Base-by-base conservation (phyloP, 495 filamentous ascomycete species). In the Penicillium robsamsonii region DNA sequence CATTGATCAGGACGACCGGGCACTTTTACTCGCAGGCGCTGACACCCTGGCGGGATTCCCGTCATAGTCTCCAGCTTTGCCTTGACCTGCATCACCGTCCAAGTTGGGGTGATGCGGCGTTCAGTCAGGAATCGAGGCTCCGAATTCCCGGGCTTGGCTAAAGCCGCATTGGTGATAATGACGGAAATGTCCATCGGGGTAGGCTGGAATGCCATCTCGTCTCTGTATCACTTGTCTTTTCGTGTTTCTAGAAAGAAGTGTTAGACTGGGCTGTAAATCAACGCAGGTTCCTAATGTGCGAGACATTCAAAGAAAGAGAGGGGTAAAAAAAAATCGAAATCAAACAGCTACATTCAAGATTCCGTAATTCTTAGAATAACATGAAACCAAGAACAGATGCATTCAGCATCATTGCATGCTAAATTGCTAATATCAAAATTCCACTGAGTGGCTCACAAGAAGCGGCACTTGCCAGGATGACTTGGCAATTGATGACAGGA, bases 61-160 rank as follows among this genome's bases (percentile, higher is more conserved):
- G 94, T 98, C 75, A 98, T 84, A 57, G 92, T 88, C 68, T 97
- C 92, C 42, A 98, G 84, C 73, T 96, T 96, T 22, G 78, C 72
- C 73, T 96, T 97, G 53, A 97, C 80, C 64, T 91, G 87, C 30
- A 82, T 71, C 63, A 98, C 88, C 55, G 87, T 88, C 94, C 95
- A 98, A 63, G 92, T 89, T 3, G 93, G 92, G 9, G 89, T 91
- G 69, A 97, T 83, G 60, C 94, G 88, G 47, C 93, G 87, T 67
- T 98, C 94, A 33, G 90, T 89, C 29, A 76, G 62, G 30, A 91
- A 82, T 69, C 86, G 87, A 29, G 91, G 85, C 56, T 96, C 81
- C 53, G 87, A 82, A 33, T 93, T 79, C 60, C 90, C 86, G 22
- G 82, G 77, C 66, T 84, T 80, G 46, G 76, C 73, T 18, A 84